phyloP scores from a whole-genome alignment of 139 green algal genomes.

The Klebsormidium nitens region DNA sequence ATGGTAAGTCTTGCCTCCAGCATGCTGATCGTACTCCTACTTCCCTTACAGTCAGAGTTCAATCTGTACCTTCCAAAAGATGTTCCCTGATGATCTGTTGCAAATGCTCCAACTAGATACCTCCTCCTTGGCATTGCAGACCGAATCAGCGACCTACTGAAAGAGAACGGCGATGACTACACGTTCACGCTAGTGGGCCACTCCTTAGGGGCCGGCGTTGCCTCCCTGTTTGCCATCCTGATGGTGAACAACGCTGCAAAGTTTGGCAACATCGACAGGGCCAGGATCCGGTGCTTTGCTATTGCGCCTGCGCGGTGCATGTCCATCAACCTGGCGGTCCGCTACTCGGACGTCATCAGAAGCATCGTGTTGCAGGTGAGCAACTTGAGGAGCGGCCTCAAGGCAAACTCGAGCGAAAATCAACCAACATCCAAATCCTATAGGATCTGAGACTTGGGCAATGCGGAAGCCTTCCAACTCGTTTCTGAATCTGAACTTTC shows the following conservation, averaged over 20 bases:
- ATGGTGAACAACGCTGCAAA: constrained; percentile 9
- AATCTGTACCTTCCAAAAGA: too few relatives aligned
- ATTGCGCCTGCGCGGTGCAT: constrained; percentile 13
- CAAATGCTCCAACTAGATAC: too few relatives aligned
- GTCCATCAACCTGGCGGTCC: constrained; percentile 24
- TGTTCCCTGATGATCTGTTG: too few relatives aligned
- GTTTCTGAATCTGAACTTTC: background rate
- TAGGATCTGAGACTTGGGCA: background rate
- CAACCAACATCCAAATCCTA: background rate
- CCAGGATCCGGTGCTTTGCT: constrained; percentile 15
- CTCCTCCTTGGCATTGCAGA: too few relatives aligned
- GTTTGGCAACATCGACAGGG: background rate
- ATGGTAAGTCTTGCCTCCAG: too few relatives aligned
- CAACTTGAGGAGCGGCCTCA: too few relatives aligned
- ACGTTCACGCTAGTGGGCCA: constrained; percentile 25
- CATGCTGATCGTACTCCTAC: constrained; percentile 2
- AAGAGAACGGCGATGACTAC: background rate
- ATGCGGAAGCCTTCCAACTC: background rate
- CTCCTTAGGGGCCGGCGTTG: constrained; percentile 22
- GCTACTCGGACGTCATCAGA: constrained; percentile 22
- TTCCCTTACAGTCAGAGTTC: too few relatives aligned
- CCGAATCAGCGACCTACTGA: too few relatives aligned
- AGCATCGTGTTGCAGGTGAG: constrained; percentile 29
- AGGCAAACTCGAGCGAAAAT: too few relatives aligned
- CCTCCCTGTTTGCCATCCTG: constrained; percentile 25